Conservation (phyloP, 2,329 filamentous ascomycete species). For the Kalmusia sp. region DNA sequence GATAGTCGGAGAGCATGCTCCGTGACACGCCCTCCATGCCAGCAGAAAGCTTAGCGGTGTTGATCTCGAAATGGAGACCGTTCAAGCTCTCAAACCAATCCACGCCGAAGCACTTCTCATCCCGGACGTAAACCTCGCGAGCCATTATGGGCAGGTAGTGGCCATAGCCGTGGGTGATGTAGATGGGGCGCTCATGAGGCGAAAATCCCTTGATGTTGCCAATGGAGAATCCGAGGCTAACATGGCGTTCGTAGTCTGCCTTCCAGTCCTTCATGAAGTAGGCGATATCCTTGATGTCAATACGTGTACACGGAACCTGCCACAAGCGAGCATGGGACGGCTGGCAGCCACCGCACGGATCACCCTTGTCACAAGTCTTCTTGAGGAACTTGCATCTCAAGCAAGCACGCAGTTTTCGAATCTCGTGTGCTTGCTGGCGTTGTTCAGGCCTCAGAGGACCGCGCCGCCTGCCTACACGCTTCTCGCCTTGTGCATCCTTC, state of each 20-base stretch:
- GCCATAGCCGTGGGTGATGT: conserved; percentile 96
- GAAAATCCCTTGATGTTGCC: conserved; percentile 92
- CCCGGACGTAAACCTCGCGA: conserved; percentile 88
- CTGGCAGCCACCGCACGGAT: conserved; percentile 94
- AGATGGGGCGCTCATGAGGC: conserved; percentile 70
- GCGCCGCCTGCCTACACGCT: conserved; percentile 89
- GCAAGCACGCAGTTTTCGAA: conserved; percentile 91
- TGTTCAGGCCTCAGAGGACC: conserved; percentile 92
- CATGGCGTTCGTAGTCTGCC: conserved; percentile 91
- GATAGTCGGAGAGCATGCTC: conserved; percentile 84
- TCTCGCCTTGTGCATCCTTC: conserved; percentile 79
- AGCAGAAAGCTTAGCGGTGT: conserved; percentile 87
- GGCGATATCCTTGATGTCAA: conserved; percentile 97
- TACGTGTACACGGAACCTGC: conserved; percentile 97
- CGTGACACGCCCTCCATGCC: conserved; percentile 86
- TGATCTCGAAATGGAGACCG: conserved; percentile 81
- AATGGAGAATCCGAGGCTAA: conserved; percentile 84
- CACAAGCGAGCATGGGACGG: conserved; percentile 93
- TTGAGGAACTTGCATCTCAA: conserved; percentile 98
- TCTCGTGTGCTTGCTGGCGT: conserved; percentile 95
- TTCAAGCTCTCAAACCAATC: conserved; percentile 90
- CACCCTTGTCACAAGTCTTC: conserved; percentile 98
- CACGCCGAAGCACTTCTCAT: conserved; percentile 90
- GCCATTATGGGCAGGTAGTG: conserved; percentile 92
- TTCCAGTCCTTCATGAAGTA: conserved; percentile 99